phyloP scores from a whole-genome alignment of 352 stramenopile genomes.

The Phytophthora colocasiae region DNA sequence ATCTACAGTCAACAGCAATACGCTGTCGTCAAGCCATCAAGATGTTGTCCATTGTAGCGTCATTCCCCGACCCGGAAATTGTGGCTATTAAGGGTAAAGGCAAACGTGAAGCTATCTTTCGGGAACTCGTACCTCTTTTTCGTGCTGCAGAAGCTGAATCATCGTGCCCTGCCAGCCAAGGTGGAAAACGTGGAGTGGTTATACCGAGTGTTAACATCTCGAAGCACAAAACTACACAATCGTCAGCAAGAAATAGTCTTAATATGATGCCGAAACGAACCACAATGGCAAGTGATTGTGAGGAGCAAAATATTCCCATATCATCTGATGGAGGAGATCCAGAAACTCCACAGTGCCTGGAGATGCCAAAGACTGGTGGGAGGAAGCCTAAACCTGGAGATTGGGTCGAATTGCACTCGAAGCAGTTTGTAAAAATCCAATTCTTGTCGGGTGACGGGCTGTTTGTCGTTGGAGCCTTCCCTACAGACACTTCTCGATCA shows the following conservation, averaged over 20 bases:
- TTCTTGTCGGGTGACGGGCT: conserved; percentile 43
- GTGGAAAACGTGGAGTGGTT: conserved; percentile 16
- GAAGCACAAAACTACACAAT: conserved; percentile 4
- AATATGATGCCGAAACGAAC: conserved; percentile 11
- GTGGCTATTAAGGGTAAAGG: conserved; percentile 22
- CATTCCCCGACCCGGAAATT: conserved; percentile 48
- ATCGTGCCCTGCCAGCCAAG: neutral
- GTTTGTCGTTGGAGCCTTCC: conserved; percentile 31
- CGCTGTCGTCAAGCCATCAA: conserved; percentile 53
- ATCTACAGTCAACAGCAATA: conserved; percentile 11
- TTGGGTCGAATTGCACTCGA: conserved; percentile 58
- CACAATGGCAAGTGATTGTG: neutral
- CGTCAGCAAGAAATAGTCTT: neutral
- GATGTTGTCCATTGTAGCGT: conserved; percentile 52
- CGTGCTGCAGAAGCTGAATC: conserved; percentile 21
- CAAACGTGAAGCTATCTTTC: conserved; percentile 27
- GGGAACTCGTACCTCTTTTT: conserved; percentile 30
- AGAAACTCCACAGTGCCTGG: neutral
- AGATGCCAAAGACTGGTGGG: neutral
- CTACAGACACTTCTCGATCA: conserved; percentile 19
- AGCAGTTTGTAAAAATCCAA: conserved; percentile 57
- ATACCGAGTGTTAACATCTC: conserved; percentile 14
- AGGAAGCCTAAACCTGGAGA: conserved; percentile 48
- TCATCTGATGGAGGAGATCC: conserved; percentile 1
- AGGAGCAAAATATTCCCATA: neutral